These are phyloP conservation scores for Echites panduratus DNA, from an alignment of 257 asterid species.

Conservation along the genomic window DNA sequence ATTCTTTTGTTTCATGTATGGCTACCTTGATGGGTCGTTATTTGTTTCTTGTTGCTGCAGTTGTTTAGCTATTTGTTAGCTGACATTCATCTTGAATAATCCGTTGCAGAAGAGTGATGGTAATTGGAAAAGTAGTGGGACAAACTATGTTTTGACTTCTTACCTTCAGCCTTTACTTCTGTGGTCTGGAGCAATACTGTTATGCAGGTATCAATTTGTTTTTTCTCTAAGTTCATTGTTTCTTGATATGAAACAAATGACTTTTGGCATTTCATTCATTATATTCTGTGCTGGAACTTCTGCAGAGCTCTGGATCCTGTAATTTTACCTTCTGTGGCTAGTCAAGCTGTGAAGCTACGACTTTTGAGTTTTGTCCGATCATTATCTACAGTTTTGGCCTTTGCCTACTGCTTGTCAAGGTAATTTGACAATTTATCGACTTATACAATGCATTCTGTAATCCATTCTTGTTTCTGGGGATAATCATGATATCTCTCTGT, in stretches of 20 bases:
- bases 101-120: slow-evolving; percentile 19
- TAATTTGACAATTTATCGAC: slow-evolving; percentile 2
- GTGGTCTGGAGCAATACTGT: slow-evolving; percentile 31
- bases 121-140: slow-evolving; percentile 26
- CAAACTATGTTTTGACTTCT: slow-evolving; percentile 15
- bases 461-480: not conserved
- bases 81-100: slow-evolving; percentile 5
- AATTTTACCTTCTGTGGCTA: slow-evolving; percentile 21
- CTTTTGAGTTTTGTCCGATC: slow-evolving; percentile 28
- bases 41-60: slow-evolving; percentile 1
- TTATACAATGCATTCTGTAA: not conserved
- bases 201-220: slow-evolving; percentile 23
- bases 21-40: not conserved
- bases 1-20: slow-evolving; percentile 22
- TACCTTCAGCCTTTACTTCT: slow-evolving; percentile 30
- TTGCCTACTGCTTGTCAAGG: slow-evolving; percentile 31
- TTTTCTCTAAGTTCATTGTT: not conserved
- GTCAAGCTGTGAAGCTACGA: slow-evolving; percentile 30
- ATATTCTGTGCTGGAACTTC: not conserved
- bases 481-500: not conserved
- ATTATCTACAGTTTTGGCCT: slow-evolving; percentile 27
- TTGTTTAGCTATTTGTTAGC: not conserved
- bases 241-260: not conserved
- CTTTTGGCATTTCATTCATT: not conserved
- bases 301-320: slow-evolving; percentile 30